phyloP scores from a whole-genome alignment of 2,329 filamentous ascomycete species.

The Pseudogymnoascus sp. region DNA sequence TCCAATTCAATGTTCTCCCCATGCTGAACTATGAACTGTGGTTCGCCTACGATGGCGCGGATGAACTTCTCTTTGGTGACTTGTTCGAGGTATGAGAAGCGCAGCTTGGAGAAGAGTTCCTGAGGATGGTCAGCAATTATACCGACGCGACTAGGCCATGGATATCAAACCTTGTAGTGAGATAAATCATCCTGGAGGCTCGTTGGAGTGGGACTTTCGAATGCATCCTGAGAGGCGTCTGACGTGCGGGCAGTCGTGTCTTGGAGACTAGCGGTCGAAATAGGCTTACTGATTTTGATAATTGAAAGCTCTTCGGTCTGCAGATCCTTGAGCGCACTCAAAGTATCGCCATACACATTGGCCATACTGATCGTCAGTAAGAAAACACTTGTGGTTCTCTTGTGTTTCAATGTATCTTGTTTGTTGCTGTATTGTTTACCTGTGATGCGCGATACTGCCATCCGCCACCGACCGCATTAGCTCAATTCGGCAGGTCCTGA shows the following conservation, averaged over 20 bases:
- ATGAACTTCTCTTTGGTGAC: slow-evolving; percentile 98
- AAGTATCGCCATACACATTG: not conserved
- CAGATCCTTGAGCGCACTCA: slow-evolving; percentile 35
- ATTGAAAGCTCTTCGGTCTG: slow-evolving; percentile 60
- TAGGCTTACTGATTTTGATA: slow-evolving; percentile 67
- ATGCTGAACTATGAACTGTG: slow-evolving; percentile 73
- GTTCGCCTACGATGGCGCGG: slow-evolving; percentile 82
- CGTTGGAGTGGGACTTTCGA: slow-evolving; percentile 62
- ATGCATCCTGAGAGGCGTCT: slow-evolving; percentile 58
- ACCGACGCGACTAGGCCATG: not conserved
- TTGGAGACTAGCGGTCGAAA: slow-evolving; percentile 46
- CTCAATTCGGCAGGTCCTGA: not conserved
- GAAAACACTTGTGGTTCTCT: not conserved
- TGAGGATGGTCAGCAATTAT: slow-evolving; percentile 23
- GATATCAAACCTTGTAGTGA: slow-evolving; percentile 64
- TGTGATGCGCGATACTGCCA: not conserved
- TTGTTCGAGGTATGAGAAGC: slow-evolving; percentile 96
- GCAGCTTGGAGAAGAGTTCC: slow-evolving; percentile 90
- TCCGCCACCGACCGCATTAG: not conserved
- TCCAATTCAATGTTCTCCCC: slow-evolving; percentile 77
- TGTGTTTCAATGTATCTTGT: not conserved
- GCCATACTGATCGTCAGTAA: not conserved
- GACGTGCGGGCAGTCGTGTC: slow-evolving; percentile 50
- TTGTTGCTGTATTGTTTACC: not conserved
- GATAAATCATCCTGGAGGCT: slow-evolving; percentile 74